These are phyloP conservation scores for Aspergillus sclerotiicarbonarius DNA, from an alignment of 495 filamentous ascomycete genomes.

Conservation along the genomic window DNA sequence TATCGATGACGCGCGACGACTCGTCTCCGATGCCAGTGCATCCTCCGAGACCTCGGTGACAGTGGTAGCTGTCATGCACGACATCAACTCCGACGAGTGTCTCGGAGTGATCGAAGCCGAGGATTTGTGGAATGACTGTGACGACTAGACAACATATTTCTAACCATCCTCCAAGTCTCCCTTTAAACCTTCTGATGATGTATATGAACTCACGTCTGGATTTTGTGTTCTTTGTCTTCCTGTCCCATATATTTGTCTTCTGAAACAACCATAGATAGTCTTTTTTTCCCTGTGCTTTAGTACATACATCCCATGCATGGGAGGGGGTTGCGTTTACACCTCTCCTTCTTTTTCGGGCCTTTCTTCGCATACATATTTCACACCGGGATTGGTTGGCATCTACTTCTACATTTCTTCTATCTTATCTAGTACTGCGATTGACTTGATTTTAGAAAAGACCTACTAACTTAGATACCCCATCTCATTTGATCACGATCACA, in stretches of 20 bases:
- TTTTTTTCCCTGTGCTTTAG: too few relatives aligned
- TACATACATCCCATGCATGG: too few relatives aligned
- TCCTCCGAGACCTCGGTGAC: constrained; percentile 14
- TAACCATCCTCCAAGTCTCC: not conserved
- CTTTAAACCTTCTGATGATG: constrained; percentile 13
- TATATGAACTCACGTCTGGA: constrained; percentile 14
- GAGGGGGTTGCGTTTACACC: too few relatives aligned
- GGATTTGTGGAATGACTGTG: constrained; percentile 30
- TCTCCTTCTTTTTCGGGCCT: constrained; percentile 4
- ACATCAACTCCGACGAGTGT: constrained; percentile 22
- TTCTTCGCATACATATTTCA: not conserved
- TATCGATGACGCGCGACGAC: constrained; percentile 28
- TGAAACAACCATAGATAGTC: too few relatives aligned
- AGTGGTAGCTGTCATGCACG: constrained; percentile 36
- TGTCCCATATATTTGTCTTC: too few relatives aligned
- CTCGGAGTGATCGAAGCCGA: constrained; percentile 39
- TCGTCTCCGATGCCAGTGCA: constrained; percentile 22
- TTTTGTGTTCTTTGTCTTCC: too few relatives aligned
- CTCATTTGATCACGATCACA: too few relatives aligned
- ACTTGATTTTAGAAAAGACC: not conserved
- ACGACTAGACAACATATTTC: constrained; percentile 5
- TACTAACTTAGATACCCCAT: too few relatives aligned
- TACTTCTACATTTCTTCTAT: too few relatives aligned
- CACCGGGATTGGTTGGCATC: not conserved
- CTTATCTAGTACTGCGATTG: not conserved